Percentiles rank a stretch among this genome's conserved stretches.
These are phyloP conservation scores for Phanerodontia chrysosporium DNA, from an alignment of 768 basidiomycete genomes.

Conservation along the genomic window DNA sequence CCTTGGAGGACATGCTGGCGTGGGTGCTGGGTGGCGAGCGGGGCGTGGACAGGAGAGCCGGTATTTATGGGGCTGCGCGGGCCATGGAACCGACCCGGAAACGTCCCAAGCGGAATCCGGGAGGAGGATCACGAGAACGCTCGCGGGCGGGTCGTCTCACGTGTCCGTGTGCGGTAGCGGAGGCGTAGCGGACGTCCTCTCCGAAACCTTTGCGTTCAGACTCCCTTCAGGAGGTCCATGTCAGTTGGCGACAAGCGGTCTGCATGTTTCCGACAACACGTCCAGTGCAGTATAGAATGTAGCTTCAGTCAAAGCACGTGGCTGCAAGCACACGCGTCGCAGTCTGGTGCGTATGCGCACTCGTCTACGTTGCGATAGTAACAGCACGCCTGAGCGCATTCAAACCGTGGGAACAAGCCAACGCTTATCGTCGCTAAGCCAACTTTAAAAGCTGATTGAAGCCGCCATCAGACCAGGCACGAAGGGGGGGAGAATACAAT, in stretches of 20 bases:
- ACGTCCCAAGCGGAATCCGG: background rate
- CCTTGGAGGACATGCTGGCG: slow-evolving; percentile 21
- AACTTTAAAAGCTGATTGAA: background rate
- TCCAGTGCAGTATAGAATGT: no score
- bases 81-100: slow-evolving; percentile 11
- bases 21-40: slow-evolving; percentile 5
- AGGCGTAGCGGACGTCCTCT: background rate
- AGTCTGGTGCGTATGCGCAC: background rate
- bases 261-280: no score
- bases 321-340: no score
- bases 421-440: background rate
- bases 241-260: no score
- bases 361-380: slow-evolving; percentile 3
- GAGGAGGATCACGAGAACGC: slow-evolving; percentile 16
- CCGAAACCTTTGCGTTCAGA: background rate
- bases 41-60: slow-evolving; percentile 4
- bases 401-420: background rate
- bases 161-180: slow-evolving; percentile 1
- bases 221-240: no score
- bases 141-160: slow-evolving; percentile 11
- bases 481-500: background rate
- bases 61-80: slow-evolving; percentile 16
- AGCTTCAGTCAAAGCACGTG: no score
- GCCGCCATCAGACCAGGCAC: slow-evolving; percentile 2
- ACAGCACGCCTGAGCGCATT: background rate